phyloP scores from a whole-genome alignment of 352 stramenopile species.

The Phytophthora citricola region DNA sequence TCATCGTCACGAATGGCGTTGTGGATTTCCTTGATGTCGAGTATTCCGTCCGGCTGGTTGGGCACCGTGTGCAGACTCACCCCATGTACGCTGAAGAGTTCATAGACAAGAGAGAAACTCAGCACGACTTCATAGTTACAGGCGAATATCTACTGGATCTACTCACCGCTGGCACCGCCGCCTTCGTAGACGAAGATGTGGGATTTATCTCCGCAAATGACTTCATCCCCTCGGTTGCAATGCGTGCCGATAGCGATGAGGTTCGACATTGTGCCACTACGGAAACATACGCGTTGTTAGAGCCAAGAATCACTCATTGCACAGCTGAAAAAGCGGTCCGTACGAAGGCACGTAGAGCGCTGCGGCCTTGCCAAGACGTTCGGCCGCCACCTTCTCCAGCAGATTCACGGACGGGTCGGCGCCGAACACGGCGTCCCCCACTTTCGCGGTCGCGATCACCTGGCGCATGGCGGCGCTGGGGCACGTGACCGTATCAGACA shows the following conservation, averaged over 20 bases:
- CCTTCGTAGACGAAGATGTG: constrained; percentile 98
- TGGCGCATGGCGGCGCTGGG: constrained; percentile 94
- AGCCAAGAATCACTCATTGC: constrained; percentile 1
- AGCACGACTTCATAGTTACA: constrained; percentile 1
- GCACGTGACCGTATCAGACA: constrained; percentile 97
- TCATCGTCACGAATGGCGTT: constrained; percentile 80
- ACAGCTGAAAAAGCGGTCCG: constrained; percentile 16
- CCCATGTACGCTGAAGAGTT: constrained; percentile 73
- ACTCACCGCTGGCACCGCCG: constrained; percentile 82
- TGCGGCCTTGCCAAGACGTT: constrained; percentile 94
- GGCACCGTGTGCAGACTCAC: constrained; percentile 90
- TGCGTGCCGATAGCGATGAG: constrained; percentile 95
- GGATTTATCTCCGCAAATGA: constrained; percentile 95
- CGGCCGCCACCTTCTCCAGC: constrained; percentile 92
- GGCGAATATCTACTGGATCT: background rate
- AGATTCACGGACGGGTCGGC: constrained; percentile 94
- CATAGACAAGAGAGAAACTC: background rate
- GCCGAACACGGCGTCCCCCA: constrained; percentile 82
- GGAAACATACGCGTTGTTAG: constrained; percentile 10
- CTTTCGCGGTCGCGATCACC: constrained; percentile 78
- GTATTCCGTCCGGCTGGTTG: constrained; percentile 87
- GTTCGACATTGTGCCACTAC: constrained; percentile 97
- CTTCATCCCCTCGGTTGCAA: constrained; percentile 92
- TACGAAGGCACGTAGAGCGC: constrained; percentile 96
- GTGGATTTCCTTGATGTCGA: constrained; percentile 86